These are phyloP conservation scores for Globisporangium nodosum DNA, from an alignment of 352 stramenopile species.

Conservation along the genomic window DNA sequence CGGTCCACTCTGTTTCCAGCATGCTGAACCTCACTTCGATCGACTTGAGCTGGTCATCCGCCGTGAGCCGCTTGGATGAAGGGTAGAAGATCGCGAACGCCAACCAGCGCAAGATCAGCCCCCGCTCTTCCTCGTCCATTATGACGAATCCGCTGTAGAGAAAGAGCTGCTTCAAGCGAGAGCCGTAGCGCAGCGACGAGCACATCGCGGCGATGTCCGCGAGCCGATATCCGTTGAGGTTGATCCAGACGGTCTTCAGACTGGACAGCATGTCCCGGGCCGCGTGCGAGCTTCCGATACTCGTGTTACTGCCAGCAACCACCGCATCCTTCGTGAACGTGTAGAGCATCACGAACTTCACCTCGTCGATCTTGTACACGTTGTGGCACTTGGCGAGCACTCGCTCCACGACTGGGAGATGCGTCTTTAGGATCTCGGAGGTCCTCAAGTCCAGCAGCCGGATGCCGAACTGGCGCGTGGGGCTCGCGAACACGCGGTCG, in stretches of 20 bases:
- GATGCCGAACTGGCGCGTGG: neutral
- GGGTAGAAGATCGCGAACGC: slow-evolving; percentile 11
- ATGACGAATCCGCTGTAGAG: neutral
- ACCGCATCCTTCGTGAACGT: neutral
- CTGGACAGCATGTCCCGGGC: too few species aligned
- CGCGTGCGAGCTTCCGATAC: too few species aligned
- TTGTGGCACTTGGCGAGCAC: neutral
- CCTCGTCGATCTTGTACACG: too few species aligned
- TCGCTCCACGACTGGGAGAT: neutral
- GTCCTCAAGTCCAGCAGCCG: neutral
- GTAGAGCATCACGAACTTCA: too few species aligned
- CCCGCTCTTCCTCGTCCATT: neutral
- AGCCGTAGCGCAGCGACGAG: slow-evolving; percentile 5
- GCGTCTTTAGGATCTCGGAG: too few species aligned
- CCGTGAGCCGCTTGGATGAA: neutral
- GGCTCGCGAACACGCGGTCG: slow-evolving; percentile 2
- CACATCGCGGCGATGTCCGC: neutral
- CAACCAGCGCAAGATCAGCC: slow-evolving; percentile 9
- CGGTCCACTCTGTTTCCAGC: neutral
- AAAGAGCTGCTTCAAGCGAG: neutral
- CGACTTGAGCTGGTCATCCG: neutral
- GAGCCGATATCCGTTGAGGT: neutral
- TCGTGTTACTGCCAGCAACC: neutral
- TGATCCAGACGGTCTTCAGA: too few species aligned
- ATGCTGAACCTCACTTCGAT: neutral